Evolutionary conservation across 192 early-diverging fungal genomes (phyloP).

Genomic region (Backusella tuberculispora): DNA sequence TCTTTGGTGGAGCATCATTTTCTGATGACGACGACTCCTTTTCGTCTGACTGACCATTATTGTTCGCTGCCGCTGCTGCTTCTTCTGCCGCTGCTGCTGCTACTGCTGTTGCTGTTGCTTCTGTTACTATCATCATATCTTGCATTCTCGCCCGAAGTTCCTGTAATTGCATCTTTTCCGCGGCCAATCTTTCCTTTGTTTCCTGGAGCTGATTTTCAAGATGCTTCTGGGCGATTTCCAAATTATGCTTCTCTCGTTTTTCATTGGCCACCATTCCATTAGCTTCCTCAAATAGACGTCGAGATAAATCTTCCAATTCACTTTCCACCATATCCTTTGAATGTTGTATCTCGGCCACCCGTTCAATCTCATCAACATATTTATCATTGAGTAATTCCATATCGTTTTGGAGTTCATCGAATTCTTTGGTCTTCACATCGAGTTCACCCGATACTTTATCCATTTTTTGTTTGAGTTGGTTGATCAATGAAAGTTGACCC

Average conservation of each 20-base stretch:
- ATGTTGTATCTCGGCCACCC: conserved; percentile 85
- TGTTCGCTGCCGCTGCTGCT: no score
- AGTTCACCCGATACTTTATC: conserved; percentile 62
- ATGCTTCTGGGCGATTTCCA: conserved; percentile 56
- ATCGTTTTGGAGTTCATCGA: conserved; percentile 64
- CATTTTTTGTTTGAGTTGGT: conserved; percentile 1
- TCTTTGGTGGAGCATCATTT: background rate
- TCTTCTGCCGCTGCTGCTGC: background rate
- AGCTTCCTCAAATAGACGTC: conserved; percentile 91
- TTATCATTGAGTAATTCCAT: conserved; percentile 78
- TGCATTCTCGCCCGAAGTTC: conserved; percentile 86
- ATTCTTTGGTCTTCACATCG: conserved; percentile 73
- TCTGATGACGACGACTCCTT: background rate
- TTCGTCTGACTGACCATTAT: background rate
- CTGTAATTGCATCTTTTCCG: conserved; percentile 83
- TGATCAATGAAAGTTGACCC: conserved; percentile 21
- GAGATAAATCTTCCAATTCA: conserved; percentile 94
- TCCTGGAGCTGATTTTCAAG: conserved; percentile 72
- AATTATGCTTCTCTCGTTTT: conserved; percentile 62
- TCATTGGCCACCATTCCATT: conserved; percentile 91
- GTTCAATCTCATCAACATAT: conserved; percentile 84
- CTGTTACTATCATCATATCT: conserved; percentile 52
- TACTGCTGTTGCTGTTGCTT: background rate
- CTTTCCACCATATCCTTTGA: conserved; percentile 91
- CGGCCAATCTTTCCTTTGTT: conserved; percentile 63